These are phyloP conservation scores for Phyllostachys edulis DNA, from an alignment of 176 grass and related monocot genomes.

Conservation along the genomic window DNA sequence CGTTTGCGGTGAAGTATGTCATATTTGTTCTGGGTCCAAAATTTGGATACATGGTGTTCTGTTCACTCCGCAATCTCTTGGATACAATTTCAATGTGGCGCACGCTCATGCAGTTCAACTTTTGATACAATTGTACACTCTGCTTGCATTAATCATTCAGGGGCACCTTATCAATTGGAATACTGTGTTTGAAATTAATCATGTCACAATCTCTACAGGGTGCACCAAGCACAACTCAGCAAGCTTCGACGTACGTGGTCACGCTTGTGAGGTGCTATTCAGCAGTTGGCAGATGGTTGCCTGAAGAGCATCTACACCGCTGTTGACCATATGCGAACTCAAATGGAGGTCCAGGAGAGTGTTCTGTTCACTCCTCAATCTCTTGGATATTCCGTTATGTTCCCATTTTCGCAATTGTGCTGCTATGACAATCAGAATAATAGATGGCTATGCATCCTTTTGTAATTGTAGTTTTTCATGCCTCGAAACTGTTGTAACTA, in stretches of 20 bases:
- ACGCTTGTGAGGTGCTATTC: slow-evolving; percentile 34
- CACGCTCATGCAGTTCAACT: not conserved
- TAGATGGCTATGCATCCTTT: not conserved
- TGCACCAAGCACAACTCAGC: slow-evolving; percentile 3
- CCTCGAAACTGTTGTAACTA: not conserved
- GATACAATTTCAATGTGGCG: too few species aligned
- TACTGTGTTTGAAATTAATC: not conserved
- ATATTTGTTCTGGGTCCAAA: not conserved
- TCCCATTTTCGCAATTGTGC: not conserved
- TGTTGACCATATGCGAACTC: not conserved
- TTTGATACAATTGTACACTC: not conserved
- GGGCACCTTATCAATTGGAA: not conserved
- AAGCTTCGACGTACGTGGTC: slow-evolving; percentile 40
- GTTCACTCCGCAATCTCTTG: too few species aligned
- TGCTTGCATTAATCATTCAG: not conserved
- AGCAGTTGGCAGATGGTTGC: not conserved
- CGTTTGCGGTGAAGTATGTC: not conserved
- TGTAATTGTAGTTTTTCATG: not conserved
- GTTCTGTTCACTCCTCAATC: too few species aligned
- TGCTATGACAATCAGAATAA: slow-evolving; percentile 5
- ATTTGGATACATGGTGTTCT: not conserved
- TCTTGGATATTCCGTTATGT: not conserved
- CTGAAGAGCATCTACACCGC: not conserved
- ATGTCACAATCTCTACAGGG: slow-evolving; percentile 37
- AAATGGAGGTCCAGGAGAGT: not conserved